phyloP scores from a whole-genome alignment of 805 yeast genomes.

The Ogataea paradorogensis region DNA sequence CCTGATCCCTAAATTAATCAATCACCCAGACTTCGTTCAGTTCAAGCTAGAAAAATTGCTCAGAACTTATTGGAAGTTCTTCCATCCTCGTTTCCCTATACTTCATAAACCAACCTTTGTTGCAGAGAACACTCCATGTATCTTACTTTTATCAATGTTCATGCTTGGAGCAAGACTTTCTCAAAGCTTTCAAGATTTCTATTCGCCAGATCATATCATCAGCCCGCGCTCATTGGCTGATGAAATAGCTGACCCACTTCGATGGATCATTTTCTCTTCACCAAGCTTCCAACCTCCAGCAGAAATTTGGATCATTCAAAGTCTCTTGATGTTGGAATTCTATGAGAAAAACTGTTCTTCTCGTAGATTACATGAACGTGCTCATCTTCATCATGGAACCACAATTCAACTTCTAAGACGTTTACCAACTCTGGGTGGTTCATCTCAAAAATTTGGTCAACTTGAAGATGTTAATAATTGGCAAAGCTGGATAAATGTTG shows the following conservation, averaged over 20 bases:
- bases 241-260: conserved; percentile 52
- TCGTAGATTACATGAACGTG: conserved; percentile 73
- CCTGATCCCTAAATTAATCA: conserved; percentile 27
- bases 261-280: conserved; percentile 69
- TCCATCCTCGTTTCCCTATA: conserved; percentile 58
- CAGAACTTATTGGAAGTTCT: conserved; percentile 52
- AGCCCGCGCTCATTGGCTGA: conserved; percentile 41
- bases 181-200: conserved; percentile 28
- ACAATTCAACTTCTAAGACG: conserved; percentile 75
- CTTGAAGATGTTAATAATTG: conserved; percentile 33
- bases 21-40: conserved; percentile 30
- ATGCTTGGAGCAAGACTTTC: conserved; percentile 48
- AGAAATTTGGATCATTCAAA: conserved; percentile 70
- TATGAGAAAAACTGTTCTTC: conserved; percentile 73
- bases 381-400: conserved; percentile 84
- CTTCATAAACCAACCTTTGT: conserved; percentile 59
- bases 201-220: conserved; percentile 22
- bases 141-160: conserved; percentile 54
- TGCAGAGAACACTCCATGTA: conserved; percentile 44
- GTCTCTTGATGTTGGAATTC: conserved; percentile 69
- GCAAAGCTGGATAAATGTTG: conserved; percentile 76
- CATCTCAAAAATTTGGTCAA: conserved; percentile 41
- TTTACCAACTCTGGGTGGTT: conserved; percentile 73
- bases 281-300: conserved; percentile 78
- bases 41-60: conserved; percentile 30